Evolutionary conservation across 345 rosid genomes (phyloP).

Genomic region (Eucalyptus coolabah): DNA sequence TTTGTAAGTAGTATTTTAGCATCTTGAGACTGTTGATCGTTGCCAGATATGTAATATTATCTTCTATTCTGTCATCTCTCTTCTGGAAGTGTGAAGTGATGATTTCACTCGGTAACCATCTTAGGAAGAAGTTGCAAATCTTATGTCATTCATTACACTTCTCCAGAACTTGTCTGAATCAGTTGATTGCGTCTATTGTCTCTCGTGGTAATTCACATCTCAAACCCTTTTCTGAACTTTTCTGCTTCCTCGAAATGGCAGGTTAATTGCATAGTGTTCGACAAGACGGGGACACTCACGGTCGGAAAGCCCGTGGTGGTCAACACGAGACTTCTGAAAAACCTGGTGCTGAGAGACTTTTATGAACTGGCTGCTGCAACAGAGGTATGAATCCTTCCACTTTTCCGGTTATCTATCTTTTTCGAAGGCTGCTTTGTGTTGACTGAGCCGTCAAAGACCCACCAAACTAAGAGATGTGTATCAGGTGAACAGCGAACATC

Average conservation of each 20-base stretch:
- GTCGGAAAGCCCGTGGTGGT: conserved; percentile 85
- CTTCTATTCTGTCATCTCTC: background rate
- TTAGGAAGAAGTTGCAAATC: background rate
- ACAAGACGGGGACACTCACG: conserved; percentile 97
- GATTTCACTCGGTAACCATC: background rate
- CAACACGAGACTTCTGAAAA: conserved; percentile 56
- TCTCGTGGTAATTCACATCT: background rate
- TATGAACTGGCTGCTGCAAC: conserved; percentile 77
- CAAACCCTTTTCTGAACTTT: background rate
- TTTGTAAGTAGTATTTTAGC: background rate
- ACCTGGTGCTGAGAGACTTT: conserved; percentile 60
- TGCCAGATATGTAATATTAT: background rate
- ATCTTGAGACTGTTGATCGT: background rate
- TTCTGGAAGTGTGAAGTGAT: background rate
- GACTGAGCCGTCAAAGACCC: background rate
- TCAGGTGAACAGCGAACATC: conserved; percentile 87
- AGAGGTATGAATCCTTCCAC: conserved; percentile 35
- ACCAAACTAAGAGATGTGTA: background rate
- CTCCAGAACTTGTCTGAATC: background rate
- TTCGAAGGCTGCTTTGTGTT: background rate
- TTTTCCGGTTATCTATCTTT: background rate
- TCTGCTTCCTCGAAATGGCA: background rate
- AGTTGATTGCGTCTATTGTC: background rate
- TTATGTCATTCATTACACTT: background rate
- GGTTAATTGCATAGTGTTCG: conserved; percentile 90